Conservation (phyloP, 75 land plant species). For the Selaginella moellendorffii region DNA sequence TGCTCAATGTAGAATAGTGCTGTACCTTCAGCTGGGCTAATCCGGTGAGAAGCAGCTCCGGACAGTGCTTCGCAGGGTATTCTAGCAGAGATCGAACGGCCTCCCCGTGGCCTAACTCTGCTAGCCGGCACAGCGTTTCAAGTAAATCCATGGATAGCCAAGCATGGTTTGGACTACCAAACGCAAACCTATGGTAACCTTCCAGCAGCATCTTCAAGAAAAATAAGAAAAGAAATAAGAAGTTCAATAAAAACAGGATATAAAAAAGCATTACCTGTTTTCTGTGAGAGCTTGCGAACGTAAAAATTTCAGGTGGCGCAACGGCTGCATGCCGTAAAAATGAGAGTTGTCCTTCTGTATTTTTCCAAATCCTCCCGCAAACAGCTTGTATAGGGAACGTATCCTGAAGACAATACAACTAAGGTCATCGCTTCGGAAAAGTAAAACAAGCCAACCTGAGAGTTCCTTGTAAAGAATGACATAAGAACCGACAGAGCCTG, state of each 20-base stretch:
- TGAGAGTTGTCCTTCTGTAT: constrained; percentile 81
- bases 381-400: constrained; percentile 73
- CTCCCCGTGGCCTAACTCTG: constrained; percentile 60
- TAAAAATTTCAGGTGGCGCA: constrained; percentile 63
- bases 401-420: too few relatives aligned
- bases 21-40: constrained; percentile 51
- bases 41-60: constrained; percentile 55
- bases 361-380: constrained; percentile 72
- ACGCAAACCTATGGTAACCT: constrained; percentile 8
- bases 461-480: constrained; percentile 45
- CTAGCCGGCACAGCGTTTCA: constrained; percentile 62
- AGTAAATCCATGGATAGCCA: constrained; percentile 78
- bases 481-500: constrained; percentile 53
- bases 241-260: not conserved
- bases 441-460: constrained; percentile 35
- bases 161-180: constrained; percentile 37
- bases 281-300: constrained; percentile 54
- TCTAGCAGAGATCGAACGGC: constrained; percentile 43
- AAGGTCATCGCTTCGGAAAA: too few relatives aligned
- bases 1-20: too few relatives aligned
- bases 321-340: constrained; percentile 67
- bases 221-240: not conserved
- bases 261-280: constrained; percentile 35
- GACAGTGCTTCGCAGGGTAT: constrained; percentile 55
- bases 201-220: constrained; percentile 8